Evolutionary conservation across 2,329 filamentous ascomycete species (phyloP).

Genomic region (Hypoxylon sp.): DNA sequence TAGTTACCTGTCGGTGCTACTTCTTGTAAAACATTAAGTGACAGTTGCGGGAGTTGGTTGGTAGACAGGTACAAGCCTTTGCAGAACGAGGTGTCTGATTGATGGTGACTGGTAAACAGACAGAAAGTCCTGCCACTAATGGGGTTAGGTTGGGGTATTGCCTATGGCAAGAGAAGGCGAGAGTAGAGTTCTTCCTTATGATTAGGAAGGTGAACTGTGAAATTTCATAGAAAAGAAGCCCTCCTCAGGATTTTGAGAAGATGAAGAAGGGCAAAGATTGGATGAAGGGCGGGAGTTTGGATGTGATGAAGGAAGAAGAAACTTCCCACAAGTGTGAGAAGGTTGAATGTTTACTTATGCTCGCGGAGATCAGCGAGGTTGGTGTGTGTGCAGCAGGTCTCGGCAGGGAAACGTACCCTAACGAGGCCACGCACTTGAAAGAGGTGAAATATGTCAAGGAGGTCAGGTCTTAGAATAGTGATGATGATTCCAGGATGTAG

Average conservation of each 20-base stretch:
- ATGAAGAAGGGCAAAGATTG: neutral
- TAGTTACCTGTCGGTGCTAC: neutral
- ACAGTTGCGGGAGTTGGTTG: neutral
- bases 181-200: neutral
- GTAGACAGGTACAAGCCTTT: neutral
- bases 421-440: neutral
- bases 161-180: neutral
- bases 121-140: neutral
- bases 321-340: neutral
- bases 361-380: neutral
- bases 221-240: neutral
- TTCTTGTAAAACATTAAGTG: neutral
- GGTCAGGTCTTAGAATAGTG: neutral
- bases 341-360: neutral
- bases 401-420: neutral
- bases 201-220: neutral
- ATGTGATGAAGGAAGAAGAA: neutral
- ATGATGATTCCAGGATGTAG: neutral
- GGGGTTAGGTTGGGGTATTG: neutral
- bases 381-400: neutral
- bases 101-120: neutral
- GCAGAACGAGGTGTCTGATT: neutral
- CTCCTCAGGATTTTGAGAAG: neutral
- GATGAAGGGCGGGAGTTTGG: neutral
- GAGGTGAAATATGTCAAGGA: neutral